These are phyloP conservation scores for Takashimella tepidaria DNA, from an alignment of 1,284 basidiomycete genomes.

Conservation along the genomic window DNA sequence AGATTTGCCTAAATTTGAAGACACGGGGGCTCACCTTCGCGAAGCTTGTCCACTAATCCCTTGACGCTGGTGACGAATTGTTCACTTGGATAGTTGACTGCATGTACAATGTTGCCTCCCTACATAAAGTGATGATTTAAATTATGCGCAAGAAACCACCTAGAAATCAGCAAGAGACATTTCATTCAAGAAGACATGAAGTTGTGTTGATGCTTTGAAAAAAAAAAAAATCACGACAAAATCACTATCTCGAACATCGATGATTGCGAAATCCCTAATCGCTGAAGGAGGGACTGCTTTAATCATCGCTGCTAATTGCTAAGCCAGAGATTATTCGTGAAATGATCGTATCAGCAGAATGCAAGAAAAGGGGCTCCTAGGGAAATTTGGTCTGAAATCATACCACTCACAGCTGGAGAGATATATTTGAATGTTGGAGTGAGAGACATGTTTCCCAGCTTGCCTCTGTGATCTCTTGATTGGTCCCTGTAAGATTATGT, in stretches of 20 bases:
- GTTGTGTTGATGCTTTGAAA: too few species aligned
- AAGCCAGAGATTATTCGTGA: too few species aligned
- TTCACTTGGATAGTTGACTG: constrained; percentile 41
- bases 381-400: too few species aligned
- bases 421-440: constrained; percentile 41
- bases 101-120: constrained; percentile 48
- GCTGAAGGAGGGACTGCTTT: constrained; percentile 28
- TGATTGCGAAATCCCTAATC: constrained; percentile 34
- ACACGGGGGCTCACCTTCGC: constrained; percentile 28
- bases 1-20: too few species aligned
- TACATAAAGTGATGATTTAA: too few species aligned
- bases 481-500: too few species aligned
- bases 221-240: constrained; percentile 36
- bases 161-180: too few species aligned
- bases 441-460: constrained; percentile 43
- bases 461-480: too few species aligned
- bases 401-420: constrained; percentile 36
- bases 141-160: too few species aligned
- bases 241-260: constrained; percentile 46
- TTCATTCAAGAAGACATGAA: too few species aligned
- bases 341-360: neutral
- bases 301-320: constrained; percentile 44
- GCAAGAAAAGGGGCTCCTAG: too few species aligned
- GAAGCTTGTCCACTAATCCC: constrained; percentile 34
- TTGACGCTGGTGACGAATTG: constrained; percentile 34